Evolutionary conservation across 2,329 filamentous ascomycete species (phyloP).

Genomic region (Leptodontidium sp.): DNA sequence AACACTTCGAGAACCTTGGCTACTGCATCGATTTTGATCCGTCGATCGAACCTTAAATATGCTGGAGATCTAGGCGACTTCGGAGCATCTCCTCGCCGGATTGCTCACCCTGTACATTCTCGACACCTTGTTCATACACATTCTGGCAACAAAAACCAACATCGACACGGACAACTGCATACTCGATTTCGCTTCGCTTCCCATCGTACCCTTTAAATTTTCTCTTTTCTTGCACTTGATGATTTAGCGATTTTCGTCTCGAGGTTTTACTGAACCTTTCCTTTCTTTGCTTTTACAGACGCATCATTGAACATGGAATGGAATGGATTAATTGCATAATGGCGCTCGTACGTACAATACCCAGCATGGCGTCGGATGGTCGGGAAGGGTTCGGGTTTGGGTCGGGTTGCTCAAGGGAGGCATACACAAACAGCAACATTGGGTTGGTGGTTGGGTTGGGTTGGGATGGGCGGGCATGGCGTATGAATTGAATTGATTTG

Average conservation of each 20-base stretch:
- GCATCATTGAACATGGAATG: not conserved
- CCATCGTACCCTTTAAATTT: not conserved
- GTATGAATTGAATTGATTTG: not conserved
- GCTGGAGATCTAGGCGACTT: too few species aligned
- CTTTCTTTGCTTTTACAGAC: not conserved
- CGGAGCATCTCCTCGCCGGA: too few species aligned
- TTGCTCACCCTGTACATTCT: too few species aligned
- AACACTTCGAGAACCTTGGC: not conserved
- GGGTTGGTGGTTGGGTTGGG: not conserved
- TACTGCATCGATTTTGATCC: not conserved
- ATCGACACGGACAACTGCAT: not conserved
- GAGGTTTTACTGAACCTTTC: not conserved
- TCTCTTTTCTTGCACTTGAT: slow-evolving; percentile 1
- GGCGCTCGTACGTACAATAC: slow-evolving; percentile 20
- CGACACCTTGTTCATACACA: too few species aligned
- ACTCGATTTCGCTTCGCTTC: not conserved
- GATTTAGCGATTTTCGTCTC: slow-evolving; percentile 6
- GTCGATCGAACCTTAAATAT: too few species aligned
- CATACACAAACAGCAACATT: not conserved
- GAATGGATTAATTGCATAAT: slow-evolving; percentile 14
- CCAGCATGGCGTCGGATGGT: slow-evolving; percentile 16
- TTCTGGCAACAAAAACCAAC: too few species aligned
- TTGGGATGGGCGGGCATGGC: slow-evolving; percentile 3
- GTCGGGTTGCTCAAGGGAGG: not conserved
- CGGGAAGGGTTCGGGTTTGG: not conserved